Evolutionary conservation across 352 stramenopile genomes (phyloP).

Genomic region (Phytophthora capsici): DNA sequence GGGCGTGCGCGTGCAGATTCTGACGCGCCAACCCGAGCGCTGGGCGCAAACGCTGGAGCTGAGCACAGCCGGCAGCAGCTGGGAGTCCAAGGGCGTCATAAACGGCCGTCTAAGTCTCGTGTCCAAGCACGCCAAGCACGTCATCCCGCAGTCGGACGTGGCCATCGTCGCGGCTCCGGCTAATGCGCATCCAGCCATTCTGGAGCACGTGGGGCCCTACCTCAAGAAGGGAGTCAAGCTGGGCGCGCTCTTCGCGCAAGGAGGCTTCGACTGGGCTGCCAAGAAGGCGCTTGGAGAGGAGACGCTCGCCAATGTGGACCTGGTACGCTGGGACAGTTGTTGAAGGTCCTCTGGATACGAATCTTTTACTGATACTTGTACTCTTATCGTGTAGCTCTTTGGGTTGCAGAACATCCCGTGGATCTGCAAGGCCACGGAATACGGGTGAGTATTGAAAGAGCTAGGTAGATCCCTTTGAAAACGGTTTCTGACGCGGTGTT

Average conservation of each 20-base stretch:
- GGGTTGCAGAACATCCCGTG: conserved; percentile 94
- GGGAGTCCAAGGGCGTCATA: conserved; percentile 81
- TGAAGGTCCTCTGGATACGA: neutral
- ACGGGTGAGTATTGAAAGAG: conserved; percentile 54
- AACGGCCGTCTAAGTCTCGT: conserved; percentile 75
- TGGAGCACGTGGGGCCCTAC: conserved; percentile 79
- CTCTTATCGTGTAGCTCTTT: conserved; percentile 72
- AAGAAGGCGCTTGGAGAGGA: conserved; percentile 87
- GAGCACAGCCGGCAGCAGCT: conserved; percentile 85
- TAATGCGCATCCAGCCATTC: conserved; percentile 87
- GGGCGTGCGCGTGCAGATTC: conserved; percentile 80
- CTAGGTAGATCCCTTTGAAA: neutral
- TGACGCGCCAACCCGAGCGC: conserved; percentile 83
- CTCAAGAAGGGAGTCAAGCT: conserved; percentile 88
- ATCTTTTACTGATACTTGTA: neutral
- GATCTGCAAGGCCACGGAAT: conserved; percentile 93
- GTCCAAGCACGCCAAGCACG: conserved; percentile 82
- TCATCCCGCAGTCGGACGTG: conserved; percentile 89
- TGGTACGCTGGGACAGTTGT: conserved; percentile 40
- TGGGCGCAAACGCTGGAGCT: conserved; percentile 85
- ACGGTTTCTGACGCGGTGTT: conserved; percentile 5
- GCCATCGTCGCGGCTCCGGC: conserved; percentile 91
- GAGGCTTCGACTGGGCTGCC: conserved; percentile 93
- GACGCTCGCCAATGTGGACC: conserved; percentile 59
- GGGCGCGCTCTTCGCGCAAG: conserved; percentile 91